These are phyloP conservation scores for Cutaneotrichosporon cyanovorans DNA, from an alignment of 1,284 basidiomycete species.

Conservation along the genomic window DNA sequence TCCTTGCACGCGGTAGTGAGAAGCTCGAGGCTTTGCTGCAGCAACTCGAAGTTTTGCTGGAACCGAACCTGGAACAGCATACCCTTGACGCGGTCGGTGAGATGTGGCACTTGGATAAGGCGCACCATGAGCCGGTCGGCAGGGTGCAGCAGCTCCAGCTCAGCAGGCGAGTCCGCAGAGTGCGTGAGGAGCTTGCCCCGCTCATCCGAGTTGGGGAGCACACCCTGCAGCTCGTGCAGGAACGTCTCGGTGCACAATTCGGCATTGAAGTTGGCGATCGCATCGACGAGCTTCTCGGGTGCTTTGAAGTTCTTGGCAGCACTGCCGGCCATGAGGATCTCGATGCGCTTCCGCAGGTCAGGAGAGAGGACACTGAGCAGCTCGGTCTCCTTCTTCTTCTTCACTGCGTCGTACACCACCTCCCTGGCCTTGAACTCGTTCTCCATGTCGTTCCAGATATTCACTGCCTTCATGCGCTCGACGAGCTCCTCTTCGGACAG, in stretches of 20 bases:
- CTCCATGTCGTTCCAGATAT: constrained; percentile 94
- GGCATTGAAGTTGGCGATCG: constrained; percentile 76
- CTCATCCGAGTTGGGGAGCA: constrained; percentile 85
- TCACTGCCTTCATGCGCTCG: constrained; percentile 68
- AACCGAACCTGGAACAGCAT: constrained; percentile 87
- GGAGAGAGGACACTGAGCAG: constrained; percentile 83
- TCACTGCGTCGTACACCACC: constrained; percentile 55
- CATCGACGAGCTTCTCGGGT: constrained; percentile 73
- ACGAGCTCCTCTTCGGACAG: constrained; percentile 65
- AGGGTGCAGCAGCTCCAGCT: constrained; percentile 79
- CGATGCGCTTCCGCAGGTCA: constrained; percentile 82
- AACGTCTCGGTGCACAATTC: constrained; percentile 79
- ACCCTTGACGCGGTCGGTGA: constrained; percentile 83
- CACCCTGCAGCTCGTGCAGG: constrained; percentile 73
- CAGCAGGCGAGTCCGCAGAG: constrained; percentile 59
- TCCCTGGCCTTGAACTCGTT: constrained; percentile 97
- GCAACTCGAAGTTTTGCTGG: constrained; percentile 67
- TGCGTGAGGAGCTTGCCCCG: constrained; percentile 88
- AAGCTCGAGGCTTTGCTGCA: constrained; percentile 64
- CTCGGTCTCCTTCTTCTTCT: constrained; percentile 69
- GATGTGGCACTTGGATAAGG: constrained; percentile 86
- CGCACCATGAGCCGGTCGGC: constrained; percentile 96
- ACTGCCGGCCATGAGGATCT: constrained; percentile 77
- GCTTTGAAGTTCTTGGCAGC: constrained; percentile 58
- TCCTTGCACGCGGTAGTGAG: constrained; percentile 70